Conservation (phyloP, 768 basidiomycete species). For the Lactarius trivialis region DNA sequence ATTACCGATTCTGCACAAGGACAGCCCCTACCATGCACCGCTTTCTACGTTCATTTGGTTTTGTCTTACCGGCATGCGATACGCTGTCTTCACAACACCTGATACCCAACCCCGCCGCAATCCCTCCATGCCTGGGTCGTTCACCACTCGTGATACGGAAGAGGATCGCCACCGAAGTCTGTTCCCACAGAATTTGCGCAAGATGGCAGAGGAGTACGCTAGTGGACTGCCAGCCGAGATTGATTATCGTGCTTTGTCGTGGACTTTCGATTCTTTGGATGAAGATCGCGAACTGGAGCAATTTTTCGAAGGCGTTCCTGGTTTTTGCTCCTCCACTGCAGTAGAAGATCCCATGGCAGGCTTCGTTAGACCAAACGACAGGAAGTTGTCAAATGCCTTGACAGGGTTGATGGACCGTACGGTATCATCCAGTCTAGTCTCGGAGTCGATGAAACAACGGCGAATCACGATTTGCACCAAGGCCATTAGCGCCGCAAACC, state of each 20-base stretch:
- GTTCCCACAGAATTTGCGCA: background rate
- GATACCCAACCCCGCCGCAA: background rate
- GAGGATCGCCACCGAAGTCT: background rate
- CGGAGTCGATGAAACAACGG: background rate
- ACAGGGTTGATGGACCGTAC: conserved; percentile 10
- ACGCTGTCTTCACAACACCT: background rate
- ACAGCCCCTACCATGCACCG: conserved; percentile 8
- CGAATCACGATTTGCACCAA: conserved; percentile 12
- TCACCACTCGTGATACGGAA: background rate
- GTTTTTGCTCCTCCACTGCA: background rate
- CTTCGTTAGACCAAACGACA: background rate
- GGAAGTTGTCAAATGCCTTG: background rate
- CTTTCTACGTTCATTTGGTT: background rate
- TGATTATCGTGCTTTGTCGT: background rate
- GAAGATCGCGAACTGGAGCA: conserved; percentile 11
- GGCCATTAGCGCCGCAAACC: background rate
- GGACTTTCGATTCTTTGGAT: conserved; percentile 3
- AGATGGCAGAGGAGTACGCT: background rate
- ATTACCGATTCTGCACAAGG: background rate
- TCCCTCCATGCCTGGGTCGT: background rate
- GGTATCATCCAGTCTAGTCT: conserved; percentile 3
- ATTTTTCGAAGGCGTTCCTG: conserved; percentile 13
- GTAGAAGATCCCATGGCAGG: background rate
- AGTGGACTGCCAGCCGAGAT: background rate
- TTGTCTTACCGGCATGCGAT: conserved; percentile 5